Evolutionary conservation across 2,329 filamentous ascomycete species (phyloP), one percentile per base, ranked within the genome.

Genomic region (Bipolaris zeicola): DNA sequence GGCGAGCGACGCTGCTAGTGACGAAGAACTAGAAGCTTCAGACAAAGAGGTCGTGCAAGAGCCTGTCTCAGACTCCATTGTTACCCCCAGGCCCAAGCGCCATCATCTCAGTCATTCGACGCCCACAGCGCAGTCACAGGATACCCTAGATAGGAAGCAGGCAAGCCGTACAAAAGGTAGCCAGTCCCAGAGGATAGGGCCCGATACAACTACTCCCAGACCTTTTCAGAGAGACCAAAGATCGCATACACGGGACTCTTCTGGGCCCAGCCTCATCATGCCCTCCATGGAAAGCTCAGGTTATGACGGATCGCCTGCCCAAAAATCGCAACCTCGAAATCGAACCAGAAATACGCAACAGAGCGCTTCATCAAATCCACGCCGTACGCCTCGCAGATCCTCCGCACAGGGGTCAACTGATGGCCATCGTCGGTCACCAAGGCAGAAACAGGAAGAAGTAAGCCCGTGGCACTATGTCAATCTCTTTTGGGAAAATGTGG

Each of bases 231-330:
- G 57, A 31, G 41, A 33, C 7, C 55, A 55, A 26, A 51, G 62
- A 10, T 55, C 59, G 11, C 61, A 64, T 7, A 53, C 48, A 24
- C 55, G 50, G 45, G 48, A 63, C 18, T 72, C 70, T 20, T 64
- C 63, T 7, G 77, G 76, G 46, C 77, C 77, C 6, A 72, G 75
- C 53, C 72, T 81, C 55, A 76, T 80, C 52, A 80, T 80, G 78
- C 79, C 79, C 36, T 69, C 71, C 28, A 49, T 62, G 52, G 49
- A 66, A 8, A 63, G 57, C 7, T 61, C 63, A 38, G 65, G 60
- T 38, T 50, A 51, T 24, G 8, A 56, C 41, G 60, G 59, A 2
- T 70, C 55, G n/a, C 55, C 50, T 20, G 39, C 33, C 6, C 11
- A 45, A n/a, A 51, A 44, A 16, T 20, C 52, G 1, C 48, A 50